Evolutionary conservation across 2,329 filamentous ascomycete genomes (phyloP).

Genomic region (Ophiocordyceps sinensis): DNA sequence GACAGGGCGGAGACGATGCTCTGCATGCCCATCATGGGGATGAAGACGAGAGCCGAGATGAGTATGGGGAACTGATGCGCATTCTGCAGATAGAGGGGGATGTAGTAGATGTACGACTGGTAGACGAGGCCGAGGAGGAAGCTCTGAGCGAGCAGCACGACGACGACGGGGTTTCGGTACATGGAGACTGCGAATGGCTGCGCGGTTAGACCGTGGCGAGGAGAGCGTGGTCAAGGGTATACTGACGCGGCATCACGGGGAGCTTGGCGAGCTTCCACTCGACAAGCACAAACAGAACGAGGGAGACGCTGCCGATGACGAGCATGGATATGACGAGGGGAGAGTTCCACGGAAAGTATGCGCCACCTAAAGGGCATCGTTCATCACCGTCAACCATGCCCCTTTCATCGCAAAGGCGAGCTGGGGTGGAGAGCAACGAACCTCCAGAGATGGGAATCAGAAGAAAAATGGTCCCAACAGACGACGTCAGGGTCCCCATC

Average conservation of each 20-base stretch:
- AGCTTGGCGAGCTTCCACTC: constrained; percentile 59
- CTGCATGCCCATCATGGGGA: constrained; percentile 34
- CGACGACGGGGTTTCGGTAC: constrained; percentile 38
- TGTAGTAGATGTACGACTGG: constrained; percentile 44
- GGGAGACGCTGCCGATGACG: constrained; percentile 47
- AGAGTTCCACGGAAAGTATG: constrained; percentile 41
- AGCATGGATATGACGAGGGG: constrained; percentile 57
- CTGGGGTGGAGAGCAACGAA: no score
- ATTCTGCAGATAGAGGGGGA: constrained; percentile 49
- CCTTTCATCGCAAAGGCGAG: no score
- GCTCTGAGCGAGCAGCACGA: constrained; percentile 40
- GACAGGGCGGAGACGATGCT: constrained; percentile 28
- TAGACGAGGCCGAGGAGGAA: constrained; percentile 46
- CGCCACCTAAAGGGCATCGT: constrained; percentile 8
- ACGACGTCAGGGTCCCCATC: constrained; percentile 38
- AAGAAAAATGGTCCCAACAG: constrained; percentile 41
- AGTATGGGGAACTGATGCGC: constrained; percentile 20
- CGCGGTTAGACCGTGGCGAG: no score
- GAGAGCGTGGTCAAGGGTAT: not conserved
- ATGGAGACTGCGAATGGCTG: constrained; percentile 24
- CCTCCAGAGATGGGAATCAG: constrained; percentile 50
- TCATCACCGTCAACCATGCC: not conserved
- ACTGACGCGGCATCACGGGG: constrained; percentile 51
- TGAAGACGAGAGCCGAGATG: constrained; percentile 35
- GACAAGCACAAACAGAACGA: constrained; percentile 49